phyloP scores from a whole-genome alignment of 495 filamentous ascomycete genomes.

The Penicillium malachiteum region DNA sequence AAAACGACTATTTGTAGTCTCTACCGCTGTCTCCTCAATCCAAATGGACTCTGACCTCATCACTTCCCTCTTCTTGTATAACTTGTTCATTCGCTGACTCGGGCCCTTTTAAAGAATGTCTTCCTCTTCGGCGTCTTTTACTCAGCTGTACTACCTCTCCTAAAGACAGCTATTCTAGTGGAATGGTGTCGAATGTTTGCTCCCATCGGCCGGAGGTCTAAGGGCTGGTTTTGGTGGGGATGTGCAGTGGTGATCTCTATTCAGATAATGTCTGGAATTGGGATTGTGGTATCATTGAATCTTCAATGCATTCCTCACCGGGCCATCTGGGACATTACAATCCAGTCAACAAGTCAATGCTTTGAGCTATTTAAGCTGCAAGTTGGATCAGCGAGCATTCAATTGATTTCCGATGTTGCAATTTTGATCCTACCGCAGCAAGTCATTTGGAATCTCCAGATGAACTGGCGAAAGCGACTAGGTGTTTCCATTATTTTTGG shows the following conservation, averaged over 20 bases:
- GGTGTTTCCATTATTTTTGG: conserved; percentile 45
- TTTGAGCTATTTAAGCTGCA: conserved; percentile 18
- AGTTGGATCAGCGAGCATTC: conserved; percentile 32
- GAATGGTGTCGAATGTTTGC: conserved; percentile 26
- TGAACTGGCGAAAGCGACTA: conserved; percentile 37
- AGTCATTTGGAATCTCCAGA: conserved; percentile 37
- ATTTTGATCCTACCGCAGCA: conserved; percentile 40
- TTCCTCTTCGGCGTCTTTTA: conserved; percentile 2
- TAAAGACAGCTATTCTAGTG: conserved; percentile 22
- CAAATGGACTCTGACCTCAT: too few species aligned
- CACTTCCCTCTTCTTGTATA: too few species aligned
- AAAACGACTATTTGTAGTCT: too few species aligned
- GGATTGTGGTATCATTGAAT: conserved; percentile 18
- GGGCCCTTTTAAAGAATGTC: neutral
- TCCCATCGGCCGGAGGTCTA: conserved; percentile 9
- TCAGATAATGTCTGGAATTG: conserved; percentile 18
- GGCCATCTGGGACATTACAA: conserved; percentile 21
- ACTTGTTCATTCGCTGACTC: too few species aligned
- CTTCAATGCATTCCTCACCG: conserved; percentile 19
- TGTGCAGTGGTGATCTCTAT: conserved; percentile 15
- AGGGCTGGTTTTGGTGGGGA: conserved; percentile 20
- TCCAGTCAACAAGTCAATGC: conserved; percentile 20
- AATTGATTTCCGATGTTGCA: conserved; percentile 37
- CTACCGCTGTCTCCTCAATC: too few species aligned
- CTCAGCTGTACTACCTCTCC: conserved; percentile 16